These are phyloP conservation scores for Cladosporium sp. DNA, from an alignment of 2,329 filamentous ascomycete genomes.

Conservation along the genomic window DNA sequence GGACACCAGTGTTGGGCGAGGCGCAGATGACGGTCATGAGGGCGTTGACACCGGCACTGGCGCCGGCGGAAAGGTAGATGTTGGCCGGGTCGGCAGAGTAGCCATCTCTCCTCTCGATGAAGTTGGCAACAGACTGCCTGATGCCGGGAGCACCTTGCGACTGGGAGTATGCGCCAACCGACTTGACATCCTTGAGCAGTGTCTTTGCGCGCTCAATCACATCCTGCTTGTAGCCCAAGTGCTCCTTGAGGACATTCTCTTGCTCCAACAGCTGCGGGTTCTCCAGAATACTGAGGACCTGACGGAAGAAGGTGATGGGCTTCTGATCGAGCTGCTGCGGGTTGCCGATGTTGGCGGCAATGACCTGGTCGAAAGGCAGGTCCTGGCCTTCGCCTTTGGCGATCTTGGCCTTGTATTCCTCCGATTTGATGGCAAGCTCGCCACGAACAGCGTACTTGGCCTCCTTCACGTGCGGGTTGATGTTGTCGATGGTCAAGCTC, in stretches of 20 bases:
- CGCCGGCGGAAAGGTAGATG: conserved; percentile 88
- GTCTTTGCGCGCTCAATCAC: conserved; percentile 78
- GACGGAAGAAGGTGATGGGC: conserved; percentile 97
- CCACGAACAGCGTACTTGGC: conserved; percentile 96
- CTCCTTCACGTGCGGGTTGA: conserved; percentile 81
- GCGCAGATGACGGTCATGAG: conserved; percentile 86
- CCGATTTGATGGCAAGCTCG: conserved; percentile 88
- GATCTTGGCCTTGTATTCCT: conserved; percentile 76
- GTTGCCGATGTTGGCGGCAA: conserved; percentile 98
- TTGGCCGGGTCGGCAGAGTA: conserved; percentile 74
- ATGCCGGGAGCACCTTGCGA: conserved; percentile 85
- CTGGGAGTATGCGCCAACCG: conserved; percentile 93
- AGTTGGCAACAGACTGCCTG: conserved; percentile 83
- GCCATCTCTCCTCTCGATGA: conserved; percentile 85
- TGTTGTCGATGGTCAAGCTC: conserved; percentile 70
- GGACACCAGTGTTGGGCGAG: conserved; percentile 69
- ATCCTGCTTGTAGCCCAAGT: conserved; percentile 83
- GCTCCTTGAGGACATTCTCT: conserved; percentile 69
- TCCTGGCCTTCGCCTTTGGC: conserved; percentile 53
- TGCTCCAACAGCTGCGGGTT: conserved; percentile 82
- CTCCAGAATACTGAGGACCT: conserved; percentile 89
- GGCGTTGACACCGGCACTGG: conserved; percentile 91
- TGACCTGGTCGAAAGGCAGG: conserved; percentile 84
- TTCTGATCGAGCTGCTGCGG: conserved; percentile 98
- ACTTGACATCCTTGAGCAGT: conserved; percentile 78